Percentiles rank a stretch among this genome's conserved stretches.
These are phyloP conservation scores for Marasmius tenuissimus DNA, from an alignment of 1,284 basidiomycete genomes.

Conservation along the genomic window DNA sequence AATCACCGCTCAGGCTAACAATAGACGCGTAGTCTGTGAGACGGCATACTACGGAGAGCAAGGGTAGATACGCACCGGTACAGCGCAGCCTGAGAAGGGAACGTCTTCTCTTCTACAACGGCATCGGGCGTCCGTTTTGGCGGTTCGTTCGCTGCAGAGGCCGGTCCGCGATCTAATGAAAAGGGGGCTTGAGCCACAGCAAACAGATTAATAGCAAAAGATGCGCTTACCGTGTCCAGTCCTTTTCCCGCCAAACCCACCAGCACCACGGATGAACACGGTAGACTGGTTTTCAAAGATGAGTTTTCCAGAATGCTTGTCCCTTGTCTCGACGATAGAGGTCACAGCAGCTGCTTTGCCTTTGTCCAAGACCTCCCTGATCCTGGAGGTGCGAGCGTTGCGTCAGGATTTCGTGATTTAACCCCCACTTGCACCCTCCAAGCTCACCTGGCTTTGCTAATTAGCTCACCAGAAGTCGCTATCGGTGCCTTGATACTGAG, in stretches of 20 bases:
- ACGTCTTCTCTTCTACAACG: constrained; percentile 86
- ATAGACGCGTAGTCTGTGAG: constrained; percentile 5
- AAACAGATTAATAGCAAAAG: not conserved
- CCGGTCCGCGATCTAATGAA: constrained; percentile 81
- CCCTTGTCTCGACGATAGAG: constrained; percentile 74
- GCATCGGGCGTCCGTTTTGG: constrained; percentile 86
- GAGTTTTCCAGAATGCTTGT: constrained; percentile 76
- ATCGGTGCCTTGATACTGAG: constrained; percentile 86
- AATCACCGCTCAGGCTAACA: constrained; percentile 80
- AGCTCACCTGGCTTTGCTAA: constrained; percentile 72
- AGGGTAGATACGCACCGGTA: constrained; percentile 63
- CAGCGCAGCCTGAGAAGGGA: constrained; percentile 80
- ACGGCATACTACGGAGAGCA: not conserved
- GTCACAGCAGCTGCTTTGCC: constrained; percentile 93
- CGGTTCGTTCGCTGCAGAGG: constrained; percentile 81
- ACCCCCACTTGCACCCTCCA: not conserved
- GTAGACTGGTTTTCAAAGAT: constrained; percentile 95
- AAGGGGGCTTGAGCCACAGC: not conserved
- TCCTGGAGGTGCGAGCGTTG: constrained; percentile 34
- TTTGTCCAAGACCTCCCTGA: constrained; percentile 84
- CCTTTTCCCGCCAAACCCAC: constrained; percentile 94
- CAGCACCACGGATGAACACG: constrained; percentile 90
- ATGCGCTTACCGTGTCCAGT: constrained; percentile 64
- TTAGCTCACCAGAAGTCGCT: constrained; percentile 83
- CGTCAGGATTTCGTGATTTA: not conserved